Evolutionary conservation across 768 basidiomycete genomes (phyloP).

Genomic region (Psilocybe azurescens): DNA sequence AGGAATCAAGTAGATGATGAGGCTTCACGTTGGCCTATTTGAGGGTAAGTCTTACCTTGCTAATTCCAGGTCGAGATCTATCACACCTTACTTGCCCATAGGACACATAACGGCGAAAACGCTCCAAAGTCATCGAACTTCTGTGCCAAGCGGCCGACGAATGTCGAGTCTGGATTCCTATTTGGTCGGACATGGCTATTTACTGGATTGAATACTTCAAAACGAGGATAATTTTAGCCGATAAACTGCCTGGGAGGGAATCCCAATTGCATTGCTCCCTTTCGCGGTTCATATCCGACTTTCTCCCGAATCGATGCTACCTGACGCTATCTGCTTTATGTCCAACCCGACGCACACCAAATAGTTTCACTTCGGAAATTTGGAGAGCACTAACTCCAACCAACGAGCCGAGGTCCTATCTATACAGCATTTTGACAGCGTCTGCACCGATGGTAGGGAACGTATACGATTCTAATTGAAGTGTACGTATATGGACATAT

Average conservation of each 20-base stretch:
- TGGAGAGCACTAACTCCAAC: background rate
- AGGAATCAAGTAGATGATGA: background rate
- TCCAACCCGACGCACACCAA: background rate
- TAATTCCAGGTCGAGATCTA: background rate
- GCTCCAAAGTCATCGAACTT: background rate
- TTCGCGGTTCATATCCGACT: constrained; percentile 15
- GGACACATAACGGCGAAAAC: background rate
- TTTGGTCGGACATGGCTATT: background rate
- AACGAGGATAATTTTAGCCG: background rate
- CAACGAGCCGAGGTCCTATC: background rate
- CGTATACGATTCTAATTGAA: no score
- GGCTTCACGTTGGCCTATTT: background rate
- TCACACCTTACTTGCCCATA: background rate
- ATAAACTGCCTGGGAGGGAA: constrained; percentile 2
- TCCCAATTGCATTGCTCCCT: background rate
- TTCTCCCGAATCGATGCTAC: constrained; percentile 13
- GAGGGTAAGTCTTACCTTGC: background rate
- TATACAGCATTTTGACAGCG: background rate
- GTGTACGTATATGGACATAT: background rate
- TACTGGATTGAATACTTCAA: background rate
- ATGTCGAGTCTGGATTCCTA: background rate
- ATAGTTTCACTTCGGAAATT: background rate
- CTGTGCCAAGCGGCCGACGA: background rate
- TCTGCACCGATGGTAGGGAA: background rate
- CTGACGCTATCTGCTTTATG: background rate